phyloP scores from a whole-genome alignment of 371 early-diverging fungal species.

The Circinella umbellata region DNA sequence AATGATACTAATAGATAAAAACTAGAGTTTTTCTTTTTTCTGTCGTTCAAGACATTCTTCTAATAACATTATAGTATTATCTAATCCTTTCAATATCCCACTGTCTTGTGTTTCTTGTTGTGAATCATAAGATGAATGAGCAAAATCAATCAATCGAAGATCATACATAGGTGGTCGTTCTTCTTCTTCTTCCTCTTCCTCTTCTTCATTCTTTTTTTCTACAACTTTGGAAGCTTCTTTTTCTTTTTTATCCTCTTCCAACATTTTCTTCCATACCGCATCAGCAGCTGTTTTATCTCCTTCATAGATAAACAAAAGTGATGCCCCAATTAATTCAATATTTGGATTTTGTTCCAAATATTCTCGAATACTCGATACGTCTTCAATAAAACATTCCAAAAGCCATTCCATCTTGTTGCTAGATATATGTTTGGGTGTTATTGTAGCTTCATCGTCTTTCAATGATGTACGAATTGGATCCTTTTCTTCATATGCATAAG shows the following conservation, averaged over 20 bases:
- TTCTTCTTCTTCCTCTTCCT: conserved; percentile 54
- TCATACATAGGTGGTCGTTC: conserved; percentile 55
- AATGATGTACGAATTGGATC: conserved; percentile 15
- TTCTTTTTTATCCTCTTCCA: conserved; percentile 44
- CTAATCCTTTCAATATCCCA: conserved; percentile 38
- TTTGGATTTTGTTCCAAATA: conserved; percentile 49
- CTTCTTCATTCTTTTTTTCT: conserved; percentile 29
- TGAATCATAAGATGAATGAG: conserved; percentile 67
- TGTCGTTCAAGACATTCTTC: conserved; percentile 29
- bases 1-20: background rate
- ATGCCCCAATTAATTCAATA: conserved; percentile 65
- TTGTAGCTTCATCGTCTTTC: conserved; percentile 15
- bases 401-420: conserved; percentile 57
- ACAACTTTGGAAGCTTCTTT: conserved; percentile 14
- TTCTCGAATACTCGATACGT: conserved; percentile 57
- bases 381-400: conserved; percentile 64
- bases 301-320: conserved; percentile 76
- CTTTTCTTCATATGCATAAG: conserved; percentile 25
- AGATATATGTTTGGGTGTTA: conserved; percentile 7
- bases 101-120: conserved; percentile 38
- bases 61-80: conserved; percentile 30
- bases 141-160: conserved; percentile 80
- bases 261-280: conserved; percentile 41
- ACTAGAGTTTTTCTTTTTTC: conserved; percentile 25
- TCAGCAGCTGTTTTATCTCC: conserved; percentile 62